phyloP scores from a whole-genome alignment of 177 flowering plant species.

The Vitis hybrid region DNA sequence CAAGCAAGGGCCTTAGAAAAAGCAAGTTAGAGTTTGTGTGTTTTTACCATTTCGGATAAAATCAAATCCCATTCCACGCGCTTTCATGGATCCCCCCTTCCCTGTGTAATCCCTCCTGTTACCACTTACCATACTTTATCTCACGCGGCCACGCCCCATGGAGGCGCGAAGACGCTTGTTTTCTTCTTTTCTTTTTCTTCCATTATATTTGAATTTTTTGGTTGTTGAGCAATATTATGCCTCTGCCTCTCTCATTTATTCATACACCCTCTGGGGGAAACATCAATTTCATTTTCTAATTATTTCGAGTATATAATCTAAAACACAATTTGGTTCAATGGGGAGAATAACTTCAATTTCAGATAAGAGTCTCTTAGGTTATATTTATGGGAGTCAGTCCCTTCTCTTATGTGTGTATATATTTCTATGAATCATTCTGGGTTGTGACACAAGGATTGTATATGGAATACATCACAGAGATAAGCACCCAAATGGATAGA shows the following conservation, averaged over 20 bases:
- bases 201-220: not conserved
- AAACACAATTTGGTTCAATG: too few relatives aligned
- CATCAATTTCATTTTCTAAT: too few relatives aligned
- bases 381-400: not conserved
- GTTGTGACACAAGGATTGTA: too few relatives aligned
- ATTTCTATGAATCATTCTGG: too few relatives aligned
- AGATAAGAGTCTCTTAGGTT: not conserved
- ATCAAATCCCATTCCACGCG: not conserved
- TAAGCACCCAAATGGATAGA: not conserved
- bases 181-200: not conserved
- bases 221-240: not conserved
- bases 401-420: too few relatives aligned
- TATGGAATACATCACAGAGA: too few relatives aligned
- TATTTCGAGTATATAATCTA: too few relatives aligned
- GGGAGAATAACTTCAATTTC: too few relatives aligned
- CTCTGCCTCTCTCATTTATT: too few relatives aligned
- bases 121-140: too few relatives aligned
- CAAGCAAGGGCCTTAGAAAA: slow-evolving; percentile 6
- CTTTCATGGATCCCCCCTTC: not conserved
- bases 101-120: not conserved
- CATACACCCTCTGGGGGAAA: too few relatives aligned
- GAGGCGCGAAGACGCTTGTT: not conserved
- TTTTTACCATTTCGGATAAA: not conserved
- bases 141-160: too few relatives aligned
- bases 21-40: slow-evolving; percentile 7